These are phyloP conservation scores for Papiliotrema fonsecae DNA, from an alignment of 1,284 basidiomycete species.

Conservation along the genomic window DNA sequence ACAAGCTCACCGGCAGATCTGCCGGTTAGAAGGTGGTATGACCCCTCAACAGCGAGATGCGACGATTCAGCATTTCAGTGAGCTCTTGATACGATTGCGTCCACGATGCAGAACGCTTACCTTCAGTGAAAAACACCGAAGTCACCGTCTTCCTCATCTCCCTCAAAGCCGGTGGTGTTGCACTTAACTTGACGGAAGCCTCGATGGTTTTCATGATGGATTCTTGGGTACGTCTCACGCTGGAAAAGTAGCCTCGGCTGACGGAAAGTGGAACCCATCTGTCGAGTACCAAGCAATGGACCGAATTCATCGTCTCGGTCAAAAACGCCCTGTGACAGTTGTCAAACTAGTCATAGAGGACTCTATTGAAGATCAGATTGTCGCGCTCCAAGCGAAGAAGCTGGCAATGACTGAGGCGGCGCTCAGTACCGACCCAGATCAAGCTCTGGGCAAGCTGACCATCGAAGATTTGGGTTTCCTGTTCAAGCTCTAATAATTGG, in stretches of 20 bases:
- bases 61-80: constrained; percentile 91
- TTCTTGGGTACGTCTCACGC: constrained; percentile 23
- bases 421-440: constrained; percentile 35
- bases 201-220: constrained; percentile 73
- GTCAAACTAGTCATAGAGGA: constrained; percentile 94
- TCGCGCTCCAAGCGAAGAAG: constrained; percentile 71
- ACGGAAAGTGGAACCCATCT: constrained; percentile 67
- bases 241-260: not conserved
- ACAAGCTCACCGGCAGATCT: constrained; percentile 58
- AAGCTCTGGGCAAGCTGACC: constrained; percentile 80
- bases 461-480: constrained; percentile 79
- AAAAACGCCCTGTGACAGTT: constrained; percentile 85
- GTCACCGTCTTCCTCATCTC: constrained; percentile 94
- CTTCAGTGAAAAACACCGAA: constrained; percentile 78
- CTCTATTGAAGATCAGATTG: constrained; percentile 79
- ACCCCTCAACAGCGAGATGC: constrained; percentile 90
- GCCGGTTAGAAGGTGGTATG: constrained; percentile 95
- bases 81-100: constrained; percentile 29
- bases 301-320: constrained; percentile 73
- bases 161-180: constrained; percentile 93
- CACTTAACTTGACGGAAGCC: constrained; percentile 82
- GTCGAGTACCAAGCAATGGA: constrained; percentile 77
- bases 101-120: constrained; percentile 4
- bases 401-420: constrained; percentile 46
- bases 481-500: constrained; percentile 57